Percentiles rank a stretch among this genome's conserved stretches.
Conservation (phyloP, 1,284 basidiomycete species). For the Fomitopsis schrenkii region DNA sequence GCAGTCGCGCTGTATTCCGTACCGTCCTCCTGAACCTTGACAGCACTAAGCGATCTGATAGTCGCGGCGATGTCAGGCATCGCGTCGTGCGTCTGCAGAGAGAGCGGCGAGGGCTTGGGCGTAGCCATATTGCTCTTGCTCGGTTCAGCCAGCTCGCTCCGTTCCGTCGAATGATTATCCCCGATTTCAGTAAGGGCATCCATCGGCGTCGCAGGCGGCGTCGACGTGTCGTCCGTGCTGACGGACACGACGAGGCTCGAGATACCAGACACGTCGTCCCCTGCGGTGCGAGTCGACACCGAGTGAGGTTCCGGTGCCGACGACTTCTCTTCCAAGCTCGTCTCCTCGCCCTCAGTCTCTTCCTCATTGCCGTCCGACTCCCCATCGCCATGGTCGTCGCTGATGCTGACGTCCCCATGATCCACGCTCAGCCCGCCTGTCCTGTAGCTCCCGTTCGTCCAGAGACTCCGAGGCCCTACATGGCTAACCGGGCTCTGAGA, state of each 20-base stretch:
- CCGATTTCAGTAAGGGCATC: neutral
- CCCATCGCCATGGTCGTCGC: slow-evolving; percentile 8
- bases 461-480: slow-evolving; percentile 47
- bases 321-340: slow-evolving; percentile 1
- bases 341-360: slow-evolving; percentile 13
- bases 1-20: neutral
- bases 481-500: slow-evolving; percentile 19
- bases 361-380: slow-evolving; percentile 10
- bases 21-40: neutral
- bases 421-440: slow-evolving; percentile 46
- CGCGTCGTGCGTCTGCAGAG: slow-evolving; percentile 13
- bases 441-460: slow-evolving; percentile 50
- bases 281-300: neutral
- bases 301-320: neutral
- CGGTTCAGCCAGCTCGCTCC: neutral
- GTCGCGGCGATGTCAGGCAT: slow-evolving; percentile 6
- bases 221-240: slow-evolving; percentile 3
- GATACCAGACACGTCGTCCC: neutral
- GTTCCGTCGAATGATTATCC: neutral
- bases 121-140: slow-evolving; percentile 16
- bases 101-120: slow-evolving; percentile 13
- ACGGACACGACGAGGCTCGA: neutral
- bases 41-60: neutral
- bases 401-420: slow-evolving; percentile 23
- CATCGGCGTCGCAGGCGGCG: slow-evolving; percentile 6